These are phyloP conservation scores for Alternaria solani DNA, from an alignment of 2,329 filamentous ascomycete genomes.

Conservation along the genomic window DNA sequence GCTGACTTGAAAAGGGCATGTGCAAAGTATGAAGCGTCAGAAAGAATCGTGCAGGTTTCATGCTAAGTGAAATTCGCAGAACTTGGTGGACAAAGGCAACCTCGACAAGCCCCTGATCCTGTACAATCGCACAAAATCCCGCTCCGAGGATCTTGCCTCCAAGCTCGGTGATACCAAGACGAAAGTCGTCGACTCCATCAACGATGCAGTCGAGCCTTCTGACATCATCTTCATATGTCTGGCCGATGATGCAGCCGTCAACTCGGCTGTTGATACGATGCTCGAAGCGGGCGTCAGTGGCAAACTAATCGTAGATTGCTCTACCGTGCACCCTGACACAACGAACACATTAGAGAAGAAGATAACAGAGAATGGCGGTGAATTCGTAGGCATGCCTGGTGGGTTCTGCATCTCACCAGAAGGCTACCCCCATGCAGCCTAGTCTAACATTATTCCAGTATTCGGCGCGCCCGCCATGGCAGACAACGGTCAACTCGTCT, in stretches of 20 bases:
- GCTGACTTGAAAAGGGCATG: slow-evolving; percentile 70
- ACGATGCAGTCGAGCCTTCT: slow-evolving; percentile 71
- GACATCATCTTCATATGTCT: slow-evolving; percentile 86
- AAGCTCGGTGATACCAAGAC: slow-evolving; percentile 69
- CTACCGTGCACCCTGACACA: slow-evolving; percentile 85
- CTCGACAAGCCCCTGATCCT: slow-evolving; percentile 76
- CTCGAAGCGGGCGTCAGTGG: slow-evolving; percentile 66
- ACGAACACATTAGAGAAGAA: slow-evolving; percentile 70
- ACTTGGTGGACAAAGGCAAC: slow-evolving; percentile 78
- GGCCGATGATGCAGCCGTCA: slow-evolving; percentile 77
- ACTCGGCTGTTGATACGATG: slow-evolving; percentile 66
- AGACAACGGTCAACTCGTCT: slow-evolving; percentile 74
- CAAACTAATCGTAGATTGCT: slow-evolving; percentile 87
- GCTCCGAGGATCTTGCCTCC: slow-evolving; percentile 69
- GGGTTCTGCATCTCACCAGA: slow-evolving; percentile 14
- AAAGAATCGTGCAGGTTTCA: background rate
- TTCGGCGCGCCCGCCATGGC: slow-evolving; percentile 77
- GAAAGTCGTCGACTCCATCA: slow-evolving; percentile 68
- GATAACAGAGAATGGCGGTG: slow-evolving; percentile 67
- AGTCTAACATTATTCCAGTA: slow-evolving; percentile 52
- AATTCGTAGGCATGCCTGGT: slow-evolving; percentile 76
- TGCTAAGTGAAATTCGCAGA: slow-evolving; percentile 54
- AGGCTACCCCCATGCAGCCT: slow-evolving; percentile 21
- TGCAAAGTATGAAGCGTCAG: slow-evolving; percentile 54
- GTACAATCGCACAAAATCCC: slow-evolving; percentile 78